Evolutionary conservation across 768 basidiomycete genomes (phyloP), one percentile per base, ranked within the genome.

Genomic region (Suillus ampliporus): DNA sequence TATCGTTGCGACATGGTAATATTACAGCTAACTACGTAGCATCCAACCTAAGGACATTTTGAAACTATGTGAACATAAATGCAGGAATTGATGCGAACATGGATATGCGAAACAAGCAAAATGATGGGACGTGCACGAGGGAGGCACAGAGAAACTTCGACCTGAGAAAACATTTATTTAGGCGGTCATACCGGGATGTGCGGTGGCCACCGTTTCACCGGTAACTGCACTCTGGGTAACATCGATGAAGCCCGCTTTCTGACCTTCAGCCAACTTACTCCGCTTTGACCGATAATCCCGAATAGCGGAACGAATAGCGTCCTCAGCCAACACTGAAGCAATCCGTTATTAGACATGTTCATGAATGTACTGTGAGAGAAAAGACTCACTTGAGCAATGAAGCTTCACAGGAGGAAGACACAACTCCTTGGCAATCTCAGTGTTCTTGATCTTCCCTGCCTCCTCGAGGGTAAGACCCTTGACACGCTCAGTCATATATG

Each of bases 401-500:
- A 95, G 86, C 78, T 99, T 99, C 71, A 99, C 97, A 56, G 97
- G 96, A 7, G 97, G 97, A 53, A 99, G 78, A 70, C 91, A 92
- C 19, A 99, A 79, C 77, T 99, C 97, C 80, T 97, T 96, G 23
- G 97, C 97, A 74, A 99, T 99, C 76, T 99, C 97, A 13, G 97
- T 99, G 82, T 99, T 99, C 80, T 96, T 97, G 70, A 99, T 97
- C 74, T 90, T 89, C 60, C 94, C 94, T 9, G 97, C 97, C 64
- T 95, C 94, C 58, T 98, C 97, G 61, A 99, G 79, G 10, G 90
- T 89, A 64, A 99, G 84, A 28, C 97, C 97, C 79, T 89, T 97
- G 64, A 99, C 97, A 57, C 95, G 91, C 80, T 99, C 97, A 19
- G 97, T 99, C 93, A 99, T 95, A 76, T 97, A 99, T 8, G 94